phyloP scores from a whole-genome alignment of 2,329 filamentous ascomycete genomes.

The Aspergillus unguis region DNA sequence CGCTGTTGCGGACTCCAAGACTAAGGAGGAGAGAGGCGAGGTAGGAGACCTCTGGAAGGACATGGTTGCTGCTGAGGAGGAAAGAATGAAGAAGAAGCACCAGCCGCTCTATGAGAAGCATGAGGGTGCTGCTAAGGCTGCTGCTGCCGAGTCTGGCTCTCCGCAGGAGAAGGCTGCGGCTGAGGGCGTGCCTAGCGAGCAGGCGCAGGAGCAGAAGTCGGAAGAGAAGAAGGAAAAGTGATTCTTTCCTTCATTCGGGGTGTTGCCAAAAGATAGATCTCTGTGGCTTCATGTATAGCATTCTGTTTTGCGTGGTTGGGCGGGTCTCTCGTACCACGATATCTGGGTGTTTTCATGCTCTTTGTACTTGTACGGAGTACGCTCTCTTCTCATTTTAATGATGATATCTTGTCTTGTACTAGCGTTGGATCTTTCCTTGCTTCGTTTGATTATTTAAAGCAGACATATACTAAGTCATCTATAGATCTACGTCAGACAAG shows the following conservation, averaged over 20 bases:
- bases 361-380: not conserved
- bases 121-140: not conserved
- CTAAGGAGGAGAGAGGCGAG: conserved; percentile 61
- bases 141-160: not conserved
- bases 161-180: conserved; percentile 3
- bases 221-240: conserved; percentile 8
- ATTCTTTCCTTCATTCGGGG: not conserved
- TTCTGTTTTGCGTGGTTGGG: conserved; percentile 4
- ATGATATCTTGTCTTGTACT: not conserved
- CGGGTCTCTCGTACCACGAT: conserved; percentile 6
- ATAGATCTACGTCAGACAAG: too few species aligned
- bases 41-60: conserved; percentile 85
- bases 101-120: conserved; percentile 30
- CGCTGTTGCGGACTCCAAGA: conserved; percentile 51
- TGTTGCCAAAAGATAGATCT: conserved; percentile 1
- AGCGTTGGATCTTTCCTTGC: not conserved
- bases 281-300: not conserved
- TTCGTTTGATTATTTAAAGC: not conserved
- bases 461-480: too few species aligned
- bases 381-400: conserved; percentile 3
- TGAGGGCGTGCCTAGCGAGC: conserved; percentile 2
- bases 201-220: conserved; percentile 3
- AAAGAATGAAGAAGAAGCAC: conserved; percentile 43
- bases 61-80: conserved; percentile 49
- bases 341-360: not conserved